Base-by-base conservation (phyloP, 2,329 filamentous ascomycete genomes). In the Cadophora gregata region DNA sequence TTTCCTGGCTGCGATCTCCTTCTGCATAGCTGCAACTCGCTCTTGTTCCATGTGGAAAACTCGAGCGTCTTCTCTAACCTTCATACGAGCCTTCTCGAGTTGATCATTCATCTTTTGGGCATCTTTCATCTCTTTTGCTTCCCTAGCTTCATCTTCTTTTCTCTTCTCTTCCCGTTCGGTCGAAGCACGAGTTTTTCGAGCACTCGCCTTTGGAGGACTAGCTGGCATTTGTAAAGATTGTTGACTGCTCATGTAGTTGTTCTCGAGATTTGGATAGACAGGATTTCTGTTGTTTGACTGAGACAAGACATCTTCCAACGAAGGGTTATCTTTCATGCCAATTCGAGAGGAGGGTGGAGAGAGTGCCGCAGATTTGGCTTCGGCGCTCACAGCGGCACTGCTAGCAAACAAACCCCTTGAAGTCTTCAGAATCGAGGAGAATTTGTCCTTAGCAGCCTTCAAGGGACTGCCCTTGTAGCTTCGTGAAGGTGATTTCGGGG, bases 401-500 rank as follows among this genome's bases (percentile, higher is more conserved):
- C 91, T 96, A 21, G 90, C 93, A 69, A 97, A 90, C 59, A 97
- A 86, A 16, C 90, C 92, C 78, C 92, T 95, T 4, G 94, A 96
- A 64, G 90, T 92, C 79, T 93, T 94, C 73, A 97, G 83, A 67
- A 97, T 93, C 10, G 94, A 97, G 56, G 95, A 96, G 58, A 98
- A 83, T 77, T 93, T 96, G 75, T 92, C 93, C 81, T 97, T 98
- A 31, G 96, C 94, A 61, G 96, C 93, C 78, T 94, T 97, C 67
- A 97, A 79, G 5, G 93, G 93, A 66, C 91, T 95, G 71, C 96
- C 93, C 8, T 84, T 83, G 73, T 86, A 82, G 59, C 77, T 81
- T 63, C 86, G 80, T 5, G 84, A 82, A 0, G 86, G 86, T 0
- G 87, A 88, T 71, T 87, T 88, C 2, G 80, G 72, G 25, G 74